Evolutionary conservation across 2,329 filamentous ascomycete genomes (phyloP).

Genomic region (Fusarium guadeloupense): DNA sequence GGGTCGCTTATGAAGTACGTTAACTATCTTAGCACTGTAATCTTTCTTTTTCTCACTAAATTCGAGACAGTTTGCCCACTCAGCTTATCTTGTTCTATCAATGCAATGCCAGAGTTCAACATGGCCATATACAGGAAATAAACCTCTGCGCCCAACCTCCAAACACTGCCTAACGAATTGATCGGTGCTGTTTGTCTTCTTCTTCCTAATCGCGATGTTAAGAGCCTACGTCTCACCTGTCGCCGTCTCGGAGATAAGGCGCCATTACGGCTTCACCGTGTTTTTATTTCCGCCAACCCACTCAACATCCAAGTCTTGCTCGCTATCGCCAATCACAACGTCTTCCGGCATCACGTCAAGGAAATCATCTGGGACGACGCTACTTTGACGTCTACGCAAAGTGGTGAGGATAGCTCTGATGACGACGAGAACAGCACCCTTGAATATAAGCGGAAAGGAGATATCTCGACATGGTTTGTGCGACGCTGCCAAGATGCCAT

Average conservation of each 20-base stretch:
- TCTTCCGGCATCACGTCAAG: background rate
- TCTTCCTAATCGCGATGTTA: too few relatives aligned
- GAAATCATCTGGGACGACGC: conserved; percentile 14
- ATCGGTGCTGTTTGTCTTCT: too few relatives aligned
- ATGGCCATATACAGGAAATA: too few relatives aligned
- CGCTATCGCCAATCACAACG: background rate
- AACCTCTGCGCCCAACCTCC: too few relatives aligned
- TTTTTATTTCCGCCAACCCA: conserved; percentile 5
- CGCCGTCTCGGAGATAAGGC: background rate
- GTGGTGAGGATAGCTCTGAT: background rate
- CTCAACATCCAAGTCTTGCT: background rate
- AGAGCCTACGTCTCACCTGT: too few relatives aligned
- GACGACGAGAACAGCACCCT: background rate
- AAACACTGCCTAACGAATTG: too few relatives aligned
- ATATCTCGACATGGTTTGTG: background rate
- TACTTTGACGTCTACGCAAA: background rate
- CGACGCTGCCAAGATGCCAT: background rate
- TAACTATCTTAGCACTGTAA: too few relatives aligned
- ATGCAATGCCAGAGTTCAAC: too few relatives aligned
- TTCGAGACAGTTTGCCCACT: too few relatives aligned
- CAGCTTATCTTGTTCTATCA: too few relatives aligned
- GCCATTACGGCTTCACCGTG: background rate
- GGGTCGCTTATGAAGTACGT: too few relatives aligned
- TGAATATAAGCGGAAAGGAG: background rate
- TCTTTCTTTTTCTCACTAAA: too few relatives aligned